Base-by-base conservation (phyloP, 306 rosid genomes). In the Pyrus communis region DNA sequence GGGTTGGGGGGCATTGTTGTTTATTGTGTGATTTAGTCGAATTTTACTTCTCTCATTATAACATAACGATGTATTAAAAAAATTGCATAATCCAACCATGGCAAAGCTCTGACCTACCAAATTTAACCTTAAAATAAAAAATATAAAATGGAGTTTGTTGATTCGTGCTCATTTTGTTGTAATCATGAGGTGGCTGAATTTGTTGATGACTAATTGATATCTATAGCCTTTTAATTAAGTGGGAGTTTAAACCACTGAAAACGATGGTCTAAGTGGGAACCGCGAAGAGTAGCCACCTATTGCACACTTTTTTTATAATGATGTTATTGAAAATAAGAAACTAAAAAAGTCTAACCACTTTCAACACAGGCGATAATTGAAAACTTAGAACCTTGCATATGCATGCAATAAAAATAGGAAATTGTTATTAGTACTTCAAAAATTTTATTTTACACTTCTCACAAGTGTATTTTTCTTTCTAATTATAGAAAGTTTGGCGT, bases 11-110 rank as follows among this genome's bases (percentile, higher is more conserved):
- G 1, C 38, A 0, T 35, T 35, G 40, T 35, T 35, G 40, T 0
- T 0, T 6, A 35, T 35, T 35, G 9, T 5, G 1, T 35, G 9
- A 0, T 0, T 35, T 35, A 35, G 2, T 7, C 0, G 2, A 35
- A 35, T 7, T 35, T 7, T 2, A 35, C 1, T 33, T 33, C 5
- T 5, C 1, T 33, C 7, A 35, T 0, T 35, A 6, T 35, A 35
- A 6, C 7, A 35, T 35, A 35, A 6, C 0, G 9, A 35, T 35
- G 0, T 35, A 35, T 2, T 35, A 35, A 35, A 35, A 35, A 63
- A 30, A 64, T 17, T 64, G 3, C 43, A 8, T 7, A 18, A 30
- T 31, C 43, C 23, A 25, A 4, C 3, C 23, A 19, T 66, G 28
- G 25, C 11, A 55, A n/a, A 22, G 13, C 62, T 58, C 27, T n/a